phyloP scores from a whole-genome alignment of 495 filamentous ascomycete genomes.

The Glutinoglossum americanum region DNA sequence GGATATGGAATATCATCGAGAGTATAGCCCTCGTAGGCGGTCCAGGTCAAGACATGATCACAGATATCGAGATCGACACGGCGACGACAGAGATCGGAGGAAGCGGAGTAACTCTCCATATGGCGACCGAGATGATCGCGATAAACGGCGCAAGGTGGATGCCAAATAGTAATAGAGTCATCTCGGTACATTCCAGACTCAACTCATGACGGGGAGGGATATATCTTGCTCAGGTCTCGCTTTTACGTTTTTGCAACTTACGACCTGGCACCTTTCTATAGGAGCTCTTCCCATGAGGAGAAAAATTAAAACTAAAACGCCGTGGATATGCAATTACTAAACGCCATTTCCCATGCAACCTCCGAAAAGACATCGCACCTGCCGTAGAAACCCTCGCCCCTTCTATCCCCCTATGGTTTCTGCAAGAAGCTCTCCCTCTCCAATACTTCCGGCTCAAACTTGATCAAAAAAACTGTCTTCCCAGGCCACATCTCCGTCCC shows the following conservation, averaged over 20 bases:
- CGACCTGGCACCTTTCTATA: neutral
- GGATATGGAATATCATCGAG: too few relatives aligned
- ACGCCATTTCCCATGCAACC: conserved; percentile 1
- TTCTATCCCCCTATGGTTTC: conserved; percentile 6
- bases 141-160: conserved; percentile 1
- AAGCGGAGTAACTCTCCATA: conserved; percentile 1
- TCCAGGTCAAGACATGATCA: conserved; percentile 2
- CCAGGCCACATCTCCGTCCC: conserved; percentile 76
- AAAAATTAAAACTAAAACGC: neutral
- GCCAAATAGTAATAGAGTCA: neutral
- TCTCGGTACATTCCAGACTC: neutral
- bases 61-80: neutral
- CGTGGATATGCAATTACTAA: neutral
- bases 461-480: conserved; percentile 84
- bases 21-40: neutral
- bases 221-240: neutral
- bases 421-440: conserved; percentile 64
- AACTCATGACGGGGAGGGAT: neutral
- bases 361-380: too few relatives aligned
- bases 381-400: neutral
- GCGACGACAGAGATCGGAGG: neutral
- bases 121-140: neutral
- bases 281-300: neutral
- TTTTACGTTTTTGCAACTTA: neutral
- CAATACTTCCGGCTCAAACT: conserved; percentile 72